Percentiles rank a stretch among this genome's conserved stretches.
phyloP scores from a whole-genome alignment of 2,329 filamentous ascomycete species.

The Thelonectria rubi region DNA sequence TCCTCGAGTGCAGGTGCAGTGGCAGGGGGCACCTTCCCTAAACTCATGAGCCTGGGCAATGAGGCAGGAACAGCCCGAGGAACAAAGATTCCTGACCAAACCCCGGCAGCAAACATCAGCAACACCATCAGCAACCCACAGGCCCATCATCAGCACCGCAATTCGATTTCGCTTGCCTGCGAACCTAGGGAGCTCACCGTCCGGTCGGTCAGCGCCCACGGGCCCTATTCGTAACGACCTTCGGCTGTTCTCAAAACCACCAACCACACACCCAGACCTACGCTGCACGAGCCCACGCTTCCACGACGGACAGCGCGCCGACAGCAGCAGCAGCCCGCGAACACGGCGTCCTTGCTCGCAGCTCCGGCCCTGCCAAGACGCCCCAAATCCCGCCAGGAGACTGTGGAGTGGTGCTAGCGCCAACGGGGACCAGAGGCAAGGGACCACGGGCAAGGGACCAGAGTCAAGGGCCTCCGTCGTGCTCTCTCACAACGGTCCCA shows the following conservation, averaged over 20 bases:
- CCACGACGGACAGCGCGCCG: neutral
- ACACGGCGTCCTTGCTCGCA: constrained; percentile 11
- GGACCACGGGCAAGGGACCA: constrained; percentile 27
- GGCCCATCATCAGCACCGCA: neutral
- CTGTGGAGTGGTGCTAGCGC: constrained; percentile 32
- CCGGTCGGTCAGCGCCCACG: neutral
- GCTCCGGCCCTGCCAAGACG: constrained; percentile 30
- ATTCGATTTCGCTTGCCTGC: neutral
- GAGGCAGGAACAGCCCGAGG: neutral
- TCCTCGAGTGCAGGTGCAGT: too few species aligned
- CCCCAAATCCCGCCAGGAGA: constrained; percentile 26
- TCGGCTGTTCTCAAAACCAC: constrained; percentile 23
- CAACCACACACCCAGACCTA: constrained; percentile 9
- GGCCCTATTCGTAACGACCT: neutral
- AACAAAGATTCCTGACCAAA: neutral
- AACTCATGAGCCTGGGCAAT: neutral
- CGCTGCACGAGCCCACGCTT: neutral
- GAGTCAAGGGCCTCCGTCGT: constrained; percentile 16
- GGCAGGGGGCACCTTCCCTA: neutral
- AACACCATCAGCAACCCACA: neutral
- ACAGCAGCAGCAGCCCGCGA: neutral
- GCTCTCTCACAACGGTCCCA: neutral
- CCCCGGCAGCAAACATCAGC: neutral
- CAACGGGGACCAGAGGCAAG: constrained; percentile 18
- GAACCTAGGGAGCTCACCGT: constrained; percentile 1